These are phyloP conservation scores for Luffa acutangula DNA, from an alignment of 306 rosid genomes.

Conservation along the genomic window DNA sequence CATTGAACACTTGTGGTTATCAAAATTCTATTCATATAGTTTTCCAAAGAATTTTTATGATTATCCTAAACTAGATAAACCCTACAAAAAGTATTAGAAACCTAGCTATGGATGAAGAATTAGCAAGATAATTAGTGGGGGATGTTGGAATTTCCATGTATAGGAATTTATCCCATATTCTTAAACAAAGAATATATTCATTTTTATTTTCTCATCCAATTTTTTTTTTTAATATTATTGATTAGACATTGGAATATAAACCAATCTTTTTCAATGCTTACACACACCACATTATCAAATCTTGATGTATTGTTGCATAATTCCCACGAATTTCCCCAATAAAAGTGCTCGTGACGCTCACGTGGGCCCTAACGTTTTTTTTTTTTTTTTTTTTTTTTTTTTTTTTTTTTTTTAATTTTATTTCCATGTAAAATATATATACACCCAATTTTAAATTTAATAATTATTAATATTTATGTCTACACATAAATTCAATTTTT, in stretches of 20 bases:
- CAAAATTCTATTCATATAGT: background rate
- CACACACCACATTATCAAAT: background rate
- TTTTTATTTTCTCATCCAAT: background rate
- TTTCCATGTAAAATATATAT: background rate
- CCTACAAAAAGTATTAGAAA: background rate
- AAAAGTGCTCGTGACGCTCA: background rate
- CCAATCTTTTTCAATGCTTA: slow-evolving; percentile 2
- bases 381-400: background rate
- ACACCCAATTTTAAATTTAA: too few relatives aligned
- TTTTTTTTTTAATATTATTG: background rate
- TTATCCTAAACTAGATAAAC: background rate
- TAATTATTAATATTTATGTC: background rate
- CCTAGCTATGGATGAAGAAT: background rate
- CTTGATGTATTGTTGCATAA: background rate
- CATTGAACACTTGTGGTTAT: too few relatives aligned
- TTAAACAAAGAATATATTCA: background rate
- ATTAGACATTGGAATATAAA: background rate
- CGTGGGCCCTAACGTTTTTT: background rate
- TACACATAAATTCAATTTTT: too few relatives aligned
- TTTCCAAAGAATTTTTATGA: background rate
- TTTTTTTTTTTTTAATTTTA: background rate
- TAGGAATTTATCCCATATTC: background rate
- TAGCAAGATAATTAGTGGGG: background rate
- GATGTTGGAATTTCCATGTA: background rate
- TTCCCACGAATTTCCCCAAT: background rate